A percentile compares a stretch with the other conserved stretches of the same genome.
These are phyloP conservation scores for Raphanus sativus DNA, from an alignment of 345 rosid genomes.

Conservation along the genomic window DNA sequence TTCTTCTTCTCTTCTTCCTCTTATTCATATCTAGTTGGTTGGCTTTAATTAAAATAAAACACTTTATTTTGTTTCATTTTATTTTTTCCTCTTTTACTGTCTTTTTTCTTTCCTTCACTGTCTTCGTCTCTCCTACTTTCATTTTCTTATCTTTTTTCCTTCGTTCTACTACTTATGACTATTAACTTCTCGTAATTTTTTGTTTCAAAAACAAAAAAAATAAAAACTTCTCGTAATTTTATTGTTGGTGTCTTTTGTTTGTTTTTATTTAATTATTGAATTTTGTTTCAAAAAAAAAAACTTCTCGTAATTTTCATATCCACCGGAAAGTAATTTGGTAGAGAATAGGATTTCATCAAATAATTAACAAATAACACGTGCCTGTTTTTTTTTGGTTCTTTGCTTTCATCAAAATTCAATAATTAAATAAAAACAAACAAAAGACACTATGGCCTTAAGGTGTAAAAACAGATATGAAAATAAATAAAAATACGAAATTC, in stretches of 20 bases:
- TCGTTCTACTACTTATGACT: not conserved
- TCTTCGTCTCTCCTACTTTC: constrained; percentile 16
- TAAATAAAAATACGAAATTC: not conserved
- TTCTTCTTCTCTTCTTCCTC: constrained; percentile 19
- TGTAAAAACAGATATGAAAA: not conserved
- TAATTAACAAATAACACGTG: no score
- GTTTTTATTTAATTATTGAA: constrained; percentile 9
- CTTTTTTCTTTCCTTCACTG: not conserved
- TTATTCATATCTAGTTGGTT: not conserved
- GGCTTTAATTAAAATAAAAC: not conserved
- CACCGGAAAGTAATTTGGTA: no score
- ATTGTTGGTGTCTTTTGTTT: not conserved
- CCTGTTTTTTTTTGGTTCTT: no score
- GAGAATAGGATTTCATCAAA: no score
- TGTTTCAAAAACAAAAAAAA: no score
- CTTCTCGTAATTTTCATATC: no score
- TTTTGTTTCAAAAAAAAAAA: no score
- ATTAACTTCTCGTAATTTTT: not conserved
- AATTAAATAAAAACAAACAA: not conserved
- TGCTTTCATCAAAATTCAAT: not conserved
- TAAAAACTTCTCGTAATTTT: not conserved
- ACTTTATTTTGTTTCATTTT: not conserved
- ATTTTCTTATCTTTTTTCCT: constrained; percentile 24
- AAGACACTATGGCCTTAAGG: not conserved
- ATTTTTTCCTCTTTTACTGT: not conserved